phyloP scores from a whole-genome alignment of 371 early-diverging fungal genomes.

The Actinomucor elegans region DNA sequence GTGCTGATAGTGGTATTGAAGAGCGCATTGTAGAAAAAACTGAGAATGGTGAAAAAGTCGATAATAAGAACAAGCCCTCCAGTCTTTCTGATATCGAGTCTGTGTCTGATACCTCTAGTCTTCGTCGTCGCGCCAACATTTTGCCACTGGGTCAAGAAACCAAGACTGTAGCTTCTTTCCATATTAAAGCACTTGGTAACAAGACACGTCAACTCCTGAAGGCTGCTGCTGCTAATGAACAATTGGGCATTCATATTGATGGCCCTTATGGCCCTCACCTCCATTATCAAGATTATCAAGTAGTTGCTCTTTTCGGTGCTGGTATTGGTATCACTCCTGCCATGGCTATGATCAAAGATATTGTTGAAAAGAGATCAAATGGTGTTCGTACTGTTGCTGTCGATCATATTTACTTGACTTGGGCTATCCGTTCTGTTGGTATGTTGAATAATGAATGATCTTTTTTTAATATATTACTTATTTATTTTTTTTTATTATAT shows the following conservation, averaged over 20 bases:
- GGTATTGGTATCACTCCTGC: constrained; percentile 53
- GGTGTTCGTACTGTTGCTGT: constrained; percentile 38
- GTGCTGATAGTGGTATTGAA: constrained; percentile 8
- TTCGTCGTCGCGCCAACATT: constrained; percentile 22
- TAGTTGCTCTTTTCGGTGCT: constrained; percentile 31
- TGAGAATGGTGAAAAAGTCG: not conserved
- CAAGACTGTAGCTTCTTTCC: constrained; percentile 28
- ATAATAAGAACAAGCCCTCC: not conserved
- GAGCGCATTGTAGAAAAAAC: constrained; percentile 9
- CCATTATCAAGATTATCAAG: constrained; percentile 40
- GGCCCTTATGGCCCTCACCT: constrained; percentile 47
- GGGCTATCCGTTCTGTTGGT: constrained; percentile 39
- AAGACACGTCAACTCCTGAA: constrained; percentile 28
- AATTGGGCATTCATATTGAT: constrained; percentile 33
- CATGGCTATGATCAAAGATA: constrained; percentile 39
- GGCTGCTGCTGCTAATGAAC: not conserved
- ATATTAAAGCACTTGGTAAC: constrained; percentile 45
- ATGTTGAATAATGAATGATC: too few relatives aligned
- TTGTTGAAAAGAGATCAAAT: constrained; percentile 33
- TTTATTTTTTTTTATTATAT: not conserved
- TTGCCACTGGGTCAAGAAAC: constrained; percentile 1
- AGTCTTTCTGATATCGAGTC: constrained; percentile 10
- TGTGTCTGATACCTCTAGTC: constrained; percentile 10
- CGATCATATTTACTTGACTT: constrained; percentile 41
- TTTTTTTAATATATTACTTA: not conserved